Evolutionary conservation across 2,329 filamentous ascomycete genomes (phyloP), one percentile per base, ranked within the genome.

Genomic region (Aspergillus tamarii): DNA sequence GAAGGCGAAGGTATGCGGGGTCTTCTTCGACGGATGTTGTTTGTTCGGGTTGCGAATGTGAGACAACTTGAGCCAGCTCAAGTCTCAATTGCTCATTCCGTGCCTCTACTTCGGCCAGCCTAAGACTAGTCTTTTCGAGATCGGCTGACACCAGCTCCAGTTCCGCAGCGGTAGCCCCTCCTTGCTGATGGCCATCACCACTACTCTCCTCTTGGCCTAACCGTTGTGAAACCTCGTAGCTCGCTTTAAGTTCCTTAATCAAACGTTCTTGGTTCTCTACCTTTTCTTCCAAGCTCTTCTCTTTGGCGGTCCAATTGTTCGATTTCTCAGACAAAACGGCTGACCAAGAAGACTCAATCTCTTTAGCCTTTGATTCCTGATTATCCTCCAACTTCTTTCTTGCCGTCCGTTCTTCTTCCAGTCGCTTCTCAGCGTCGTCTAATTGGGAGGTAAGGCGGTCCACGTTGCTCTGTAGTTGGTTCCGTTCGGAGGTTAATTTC

Each of bases 271-370:
- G 94, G 71, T 91, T 96, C 77, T 97, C 94, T 3, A 96, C 84
- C 80, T 97, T 98, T 71, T 98, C 94, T 73, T 97, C 93, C 64
- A 97, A 80, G 32, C 87, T 89, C 81, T 91, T 92, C 81, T 99
- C 95, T 76, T 96, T 97, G 10, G 94, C 89, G 60, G 91, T 89
- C 95, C 95, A 99, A 74, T 99, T 99, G 77, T 94, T 93, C 72
- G 92, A 91, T 80, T 97, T 97, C 83, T 99, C 95, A 62, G 91
- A 89, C 57, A 99, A 78, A 5, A 97, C 94, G 28, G 92, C 93
- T 14, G 88, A 87, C 94, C 95, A 99, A 3, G 93, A 95, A 16
- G 87, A 82, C 79, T 98, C 93, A 2, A 98, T 89, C 68, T 97
- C 94, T 78, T 94, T 96, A 63, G 96, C 91, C 74, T 90, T 92